These are phyloP conservation scores for Kwoniella sp. DNA, from an alignment of 768 basidiomycete genomes.

Conservation along the genomic window DNA sequence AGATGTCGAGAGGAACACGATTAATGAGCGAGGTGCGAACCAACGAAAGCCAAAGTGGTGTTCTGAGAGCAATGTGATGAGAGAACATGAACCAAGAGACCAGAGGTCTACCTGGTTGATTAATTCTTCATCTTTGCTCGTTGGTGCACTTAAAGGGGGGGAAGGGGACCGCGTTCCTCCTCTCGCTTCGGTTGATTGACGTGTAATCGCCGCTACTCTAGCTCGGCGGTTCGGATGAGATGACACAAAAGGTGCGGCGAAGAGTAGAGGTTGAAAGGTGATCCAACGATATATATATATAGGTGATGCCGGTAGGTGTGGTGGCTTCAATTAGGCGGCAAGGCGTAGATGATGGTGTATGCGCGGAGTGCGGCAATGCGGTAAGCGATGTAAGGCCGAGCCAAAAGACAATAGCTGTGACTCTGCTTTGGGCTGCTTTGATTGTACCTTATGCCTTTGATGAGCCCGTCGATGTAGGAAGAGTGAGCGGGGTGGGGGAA, in stretches of 20 bases:
- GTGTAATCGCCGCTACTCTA: neutral
- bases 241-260: neutral
- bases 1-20: slow-evolving; percentile 6
- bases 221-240: slow-evolving; percentile 2
- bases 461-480: too few relatives aligned
- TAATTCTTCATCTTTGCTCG: slow-evolving; percentile 19
- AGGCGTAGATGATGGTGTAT: too few relatives aligned
- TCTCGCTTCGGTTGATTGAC: slow-evolving; percentile 4
- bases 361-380: too few relatives aligned
- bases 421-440: too few relatives aligned
- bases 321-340: too few relatives aligned
- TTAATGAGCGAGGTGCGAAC: neutral
- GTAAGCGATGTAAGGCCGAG: too few relatives aligned
- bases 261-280: too few relatives aligned
- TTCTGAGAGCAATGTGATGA: neutral
- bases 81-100: slow-evolving; percentile 16
- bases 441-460: too few relatives aligned
- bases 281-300: too few relatives aligned
- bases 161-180: slow-evolving; percentile 11
- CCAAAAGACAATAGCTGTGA: too few relatives aligned
- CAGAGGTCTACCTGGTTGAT: slow-evolving; percentile 25
- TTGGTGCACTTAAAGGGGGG: neutral
- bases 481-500: neutral
- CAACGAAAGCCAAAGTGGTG: neutral
- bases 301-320: too few relatives aligned